Evolutionary conservation across 163 green algal genomes (phyloP).

Genomic region (Prototheca wickerhamii): DNA sequence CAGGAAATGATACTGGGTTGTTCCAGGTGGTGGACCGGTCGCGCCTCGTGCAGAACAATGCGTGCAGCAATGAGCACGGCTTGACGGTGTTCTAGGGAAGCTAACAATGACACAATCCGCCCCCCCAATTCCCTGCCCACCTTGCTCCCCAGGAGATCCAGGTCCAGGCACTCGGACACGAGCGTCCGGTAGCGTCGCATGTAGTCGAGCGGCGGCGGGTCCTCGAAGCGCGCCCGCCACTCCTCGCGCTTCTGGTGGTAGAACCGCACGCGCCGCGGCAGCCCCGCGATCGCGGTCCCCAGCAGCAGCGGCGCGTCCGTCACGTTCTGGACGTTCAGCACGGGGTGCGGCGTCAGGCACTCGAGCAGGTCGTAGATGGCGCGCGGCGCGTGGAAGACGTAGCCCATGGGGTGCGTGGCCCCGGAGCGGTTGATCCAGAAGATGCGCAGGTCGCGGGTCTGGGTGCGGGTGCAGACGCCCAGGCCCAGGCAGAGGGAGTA

Average conservation of each 20-base stretch:
- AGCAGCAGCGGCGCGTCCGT: neutral
- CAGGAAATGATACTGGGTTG: too few species aligned
- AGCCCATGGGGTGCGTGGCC: neutral
- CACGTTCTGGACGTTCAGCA: neutral
- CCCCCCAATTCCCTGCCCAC: neutral
- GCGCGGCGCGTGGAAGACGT: neutral
- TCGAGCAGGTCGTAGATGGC: conserved; percentile 1
- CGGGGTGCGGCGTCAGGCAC: neutral
- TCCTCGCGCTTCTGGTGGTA: conserved; percentile 13
- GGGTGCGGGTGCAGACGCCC: neutral
- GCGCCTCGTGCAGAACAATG: too few species aligned
- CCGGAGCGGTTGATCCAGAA: neutral
- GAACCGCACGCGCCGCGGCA: neutral
- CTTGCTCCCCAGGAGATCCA: neutral
- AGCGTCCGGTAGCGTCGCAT: neutral
- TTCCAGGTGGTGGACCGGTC: too few species aligned
- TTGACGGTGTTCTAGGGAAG: too few species aligned
- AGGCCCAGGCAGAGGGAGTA: neutral
- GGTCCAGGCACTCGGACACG: conserved; percentile 1
- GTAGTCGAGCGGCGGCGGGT: neutral
- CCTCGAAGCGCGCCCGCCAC: neutral
- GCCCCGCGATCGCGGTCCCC: neutral
- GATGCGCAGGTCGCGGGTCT: neutral
- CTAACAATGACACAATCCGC: too few species aligned
- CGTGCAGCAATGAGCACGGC: too few species aligned